Evolutionary conservation across 2,329 filamentous ascomycete genomes (phyloP), one percentile per base, ranked within the genome.

Genomic region (Trichoderma oligosporum): DNA sequence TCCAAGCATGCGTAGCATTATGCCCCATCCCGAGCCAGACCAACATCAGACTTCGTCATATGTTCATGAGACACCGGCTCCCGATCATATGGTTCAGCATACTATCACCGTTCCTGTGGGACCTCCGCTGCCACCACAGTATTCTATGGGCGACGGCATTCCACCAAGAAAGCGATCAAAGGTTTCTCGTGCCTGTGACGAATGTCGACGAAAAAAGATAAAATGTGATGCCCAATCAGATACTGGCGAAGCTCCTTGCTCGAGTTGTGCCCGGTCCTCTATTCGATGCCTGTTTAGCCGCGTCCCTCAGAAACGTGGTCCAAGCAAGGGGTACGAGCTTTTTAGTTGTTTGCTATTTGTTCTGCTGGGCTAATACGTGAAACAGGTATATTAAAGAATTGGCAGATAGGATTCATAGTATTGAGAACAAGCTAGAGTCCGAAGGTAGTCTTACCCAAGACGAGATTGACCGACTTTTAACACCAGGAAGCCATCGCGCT

Each of bases 141-240:
- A 75, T 52, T 71, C 73, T 20, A 68, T 76, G 46, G 78, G 79
- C 36, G 85, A 87, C 61, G 79, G 78, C 58, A 84, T 84, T 9
- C 82, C 85, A 12, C 86, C 87, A 0, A 78, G 87, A 61, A 94
- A 94, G 70, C 80, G 91, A 59, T 89, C 87, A 5, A 96, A 96
- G 71, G 90, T 94, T 5, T 95, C 91, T 9, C 82, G 91, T 35
- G 91, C 91, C 2, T 96, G 91, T 66, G 91, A 96, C 68, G 90
- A 95, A 68, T 96, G 91, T 68, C 82, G 91, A 41, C 82, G 91
- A 56, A 95, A 95, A 73, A 95, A 93, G 76, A 90, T 95, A 59
- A 89, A 91, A 67, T 96, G 91, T 66, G 91, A 96, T 73, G 88
- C 90, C 4, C 82, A 84, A 60, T 86, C 86, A 7, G 89, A 95